Percentiles rank a stretch among this genome's conserved stretches.
These are phyloP conservation scores for Starmerella bombi DNA, from an alignment of 805 yeast genomes.

Conservation along the genomic window DNA sequence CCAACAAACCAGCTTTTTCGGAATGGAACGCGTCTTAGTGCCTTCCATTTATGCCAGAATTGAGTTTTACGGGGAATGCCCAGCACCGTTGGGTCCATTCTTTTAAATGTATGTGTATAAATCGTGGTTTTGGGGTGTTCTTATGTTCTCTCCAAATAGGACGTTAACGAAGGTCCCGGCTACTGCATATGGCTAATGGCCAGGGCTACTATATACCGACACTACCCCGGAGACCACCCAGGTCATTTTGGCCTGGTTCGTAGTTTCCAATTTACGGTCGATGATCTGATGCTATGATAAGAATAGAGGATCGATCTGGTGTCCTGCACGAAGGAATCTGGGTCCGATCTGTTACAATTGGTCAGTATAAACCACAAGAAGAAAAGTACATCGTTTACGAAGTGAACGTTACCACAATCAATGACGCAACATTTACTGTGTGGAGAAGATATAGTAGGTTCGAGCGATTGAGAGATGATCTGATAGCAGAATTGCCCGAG, in stretches of 20 bases:
- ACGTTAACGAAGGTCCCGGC: too few relatives aligned
- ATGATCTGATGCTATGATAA: conserved; percentile 8
- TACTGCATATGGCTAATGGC: too few relatives aligned
- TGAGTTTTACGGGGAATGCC: conserved; percentile 18
- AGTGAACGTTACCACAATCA: conserved; percentile 28
- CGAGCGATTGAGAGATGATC: conserved; percentile 33
- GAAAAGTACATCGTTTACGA: conserved; percentile 34
- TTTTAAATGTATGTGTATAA: too few relatives aligned
- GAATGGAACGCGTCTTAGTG: conserved; percentile 53
- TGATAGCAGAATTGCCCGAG: conserved; percentile 31
- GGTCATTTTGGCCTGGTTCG: too few relatives aligned
- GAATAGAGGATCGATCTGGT: conserved; percentile 19
- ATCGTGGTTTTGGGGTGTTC: too few relatives aligned
- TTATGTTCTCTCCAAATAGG: too few relatives aligned
- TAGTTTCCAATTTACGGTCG: too few relatives aligned
- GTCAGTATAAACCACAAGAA: conserved; percentile 33
- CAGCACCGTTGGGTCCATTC: conserved; percentile 4
- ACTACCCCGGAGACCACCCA: too few relatives aligned
- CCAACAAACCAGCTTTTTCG: conserved; percentile 53
- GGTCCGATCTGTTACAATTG: conserved; percentile 32
- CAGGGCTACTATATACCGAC: too few relatives aligned
- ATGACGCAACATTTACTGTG: conserved; percentile 30
- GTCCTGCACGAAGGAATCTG: conserved; percentile 22
- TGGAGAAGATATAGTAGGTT: conserved; percentile 58
- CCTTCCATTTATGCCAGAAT: conserved; percentile 38